phyloP scores from a whole-genome alignment of 176 grass and related monocot genomes.

The Alloteropsis semialata region DNA sequence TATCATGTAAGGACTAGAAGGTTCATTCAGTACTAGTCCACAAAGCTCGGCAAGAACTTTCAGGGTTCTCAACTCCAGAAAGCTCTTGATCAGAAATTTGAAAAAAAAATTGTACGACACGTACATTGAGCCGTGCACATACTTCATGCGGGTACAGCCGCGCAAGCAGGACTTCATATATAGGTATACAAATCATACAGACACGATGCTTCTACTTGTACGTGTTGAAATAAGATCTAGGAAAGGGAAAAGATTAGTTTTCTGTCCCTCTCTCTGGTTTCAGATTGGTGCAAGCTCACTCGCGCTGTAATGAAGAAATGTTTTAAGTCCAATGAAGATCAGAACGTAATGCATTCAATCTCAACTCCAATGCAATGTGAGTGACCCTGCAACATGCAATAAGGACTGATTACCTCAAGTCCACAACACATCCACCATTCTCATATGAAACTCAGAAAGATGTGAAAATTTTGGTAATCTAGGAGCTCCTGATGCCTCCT shows the following conservation, averaged over 20 bases:
- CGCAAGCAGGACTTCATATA: conserved; percentile 6
- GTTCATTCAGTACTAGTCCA: neutral
- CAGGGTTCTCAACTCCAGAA: neutral
- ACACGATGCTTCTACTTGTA: neutral
- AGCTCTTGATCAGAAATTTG: neutral
- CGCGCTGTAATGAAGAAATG: no score
- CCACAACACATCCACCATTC: neutral
- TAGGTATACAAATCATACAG: neutral
- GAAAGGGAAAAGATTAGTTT: neutral
- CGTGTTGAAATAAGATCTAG: neutral
- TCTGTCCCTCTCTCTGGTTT: neutral
- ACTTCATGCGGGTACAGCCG: neutral
- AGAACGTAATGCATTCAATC: neutral
- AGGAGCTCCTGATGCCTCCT: neutral
- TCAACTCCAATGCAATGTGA: neutral
- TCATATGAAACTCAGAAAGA: neutral
- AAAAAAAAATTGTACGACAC: neutral
- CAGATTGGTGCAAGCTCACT: no score
- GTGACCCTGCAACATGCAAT: neutral
- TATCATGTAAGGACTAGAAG: neutral
- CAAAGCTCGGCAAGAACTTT: neutral
- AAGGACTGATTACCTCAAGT: no score
- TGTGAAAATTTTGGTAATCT: no score
- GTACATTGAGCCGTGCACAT: neutral
- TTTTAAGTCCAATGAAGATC: no score